Evolutionary conservation across 129 eudicot species (phyloP).

Genomic region (Kitagawia praeruptora): DNA sequence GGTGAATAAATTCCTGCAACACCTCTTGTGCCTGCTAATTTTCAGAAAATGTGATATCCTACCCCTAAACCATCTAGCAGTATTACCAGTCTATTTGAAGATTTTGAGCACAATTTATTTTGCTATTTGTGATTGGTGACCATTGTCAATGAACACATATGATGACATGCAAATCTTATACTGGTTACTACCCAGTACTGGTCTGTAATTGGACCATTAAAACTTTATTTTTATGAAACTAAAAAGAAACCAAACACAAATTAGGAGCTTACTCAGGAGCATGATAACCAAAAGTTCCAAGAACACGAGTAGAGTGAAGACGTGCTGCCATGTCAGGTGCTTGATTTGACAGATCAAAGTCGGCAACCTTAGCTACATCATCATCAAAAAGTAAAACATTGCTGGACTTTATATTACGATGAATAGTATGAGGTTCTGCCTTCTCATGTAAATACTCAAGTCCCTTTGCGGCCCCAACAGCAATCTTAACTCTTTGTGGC

Average conservation of each 20-base stretch:
- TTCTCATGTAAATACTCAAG: slow-evolving; percentile 87
- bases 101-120: not conserved
- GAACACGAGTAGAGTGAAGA: slow-evolving; percentile 93
- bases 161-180: not conserved
- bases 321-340: slow-evolving; percentile 96
- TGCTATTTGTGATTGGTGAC: not conserved
- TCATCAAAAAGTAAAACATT: slow-evolving; percentile 87
- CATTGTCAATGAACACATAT: not conserved
- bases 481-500: slow-evolving; percentile 91
- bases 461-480: slow-evolving; percentile 96
- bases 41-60: not conserved
- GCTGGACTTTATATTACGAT: slow-evolving; percentile 88
- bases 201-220: not conserved
- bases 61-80: not conserved
- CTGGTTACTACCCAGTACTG: not conserved
- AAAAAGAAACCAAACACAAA: not conserved
- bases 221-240: not conserved
- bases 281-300: slow-evolving; percentile 92
- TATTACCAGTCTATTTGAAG: not conserved
- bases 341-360: slow-evolving; percentile 88
- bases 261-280: slow-evolving; percentile 78
- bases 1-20: not conserved
- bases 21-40: not conserved
- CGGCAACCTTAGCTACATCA: slow-evolving; percentile 85
- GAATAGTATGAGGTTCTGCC: slow-evolving; percentile 79